phyloP scores from a whole-genome alignment of 2,329 filamentous ascomycete genomes.

The Arachnomyces sp. region DNA sequence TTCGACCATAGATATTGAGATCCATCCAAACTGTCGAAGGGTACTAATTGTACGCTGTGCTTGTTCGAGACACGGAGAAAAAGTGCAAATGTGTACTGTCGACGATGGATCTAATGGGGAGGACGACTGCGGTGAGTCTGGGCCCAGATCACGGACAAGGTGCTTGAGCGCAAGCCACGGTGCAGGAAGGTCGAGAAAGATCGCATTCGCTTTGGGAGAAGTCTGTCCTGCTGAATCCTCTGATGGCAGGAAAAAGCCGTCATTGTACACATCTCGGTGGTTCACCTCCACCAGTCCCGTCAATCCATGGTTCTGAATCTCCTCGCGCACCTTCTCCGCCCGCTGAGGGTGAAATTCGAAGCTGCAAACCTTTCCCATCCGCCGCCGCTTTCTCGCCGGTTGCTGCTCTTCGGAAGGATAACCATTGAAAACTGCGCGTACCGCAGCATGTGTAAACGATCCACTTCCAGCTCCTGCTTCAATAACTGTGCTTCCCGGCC shows the following conservation, averaged over 20 bases:
- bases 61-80: constrained; percentile 96
- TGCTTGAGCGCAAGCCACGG: constrained; percentile 45
- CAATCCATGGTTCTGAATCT: constrained; percentile 39
- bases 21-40: constrained; percentile 76
- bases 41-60: constrained; percentile 77
- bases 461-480: constrained; percentile 47
- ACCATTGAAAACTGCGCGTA: constrained; percentile 43
- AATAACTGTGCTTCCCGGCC: constrained; percentile 40
- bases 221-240: constrained; percentile 14
- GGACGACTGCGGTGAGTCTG: constrained; percentile 18
- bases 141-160: constrained; percentile 30
- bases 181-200: constrained; percentile 46
- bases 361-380: constrained; percentile 41
- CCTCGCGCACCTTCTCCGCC: constrained; percentile 33
- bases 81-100: constrained; percentile 77
- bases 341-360: constrained; percentile 45
- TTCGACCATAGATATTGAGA: constrained; percentile 90
- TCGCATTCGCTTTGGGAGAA: constrained; percentile 38
- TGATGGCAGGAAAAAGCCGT: constrained; percentile 36
- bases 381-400: constrained; percentile 19
- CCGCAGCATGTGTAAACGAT: constrained; percentile 45
- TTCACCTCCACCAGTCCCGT: constrained; percentile 37
- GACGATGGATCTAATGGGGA: constrained; percentile 63
- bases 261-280: constrained; percentile 43
- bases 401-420: constrained; percentile 22